Base-by-base conservation (phyloP, 2,329 filamentous ascomycete genomes). In the Trichoderma sp. region DNA sequence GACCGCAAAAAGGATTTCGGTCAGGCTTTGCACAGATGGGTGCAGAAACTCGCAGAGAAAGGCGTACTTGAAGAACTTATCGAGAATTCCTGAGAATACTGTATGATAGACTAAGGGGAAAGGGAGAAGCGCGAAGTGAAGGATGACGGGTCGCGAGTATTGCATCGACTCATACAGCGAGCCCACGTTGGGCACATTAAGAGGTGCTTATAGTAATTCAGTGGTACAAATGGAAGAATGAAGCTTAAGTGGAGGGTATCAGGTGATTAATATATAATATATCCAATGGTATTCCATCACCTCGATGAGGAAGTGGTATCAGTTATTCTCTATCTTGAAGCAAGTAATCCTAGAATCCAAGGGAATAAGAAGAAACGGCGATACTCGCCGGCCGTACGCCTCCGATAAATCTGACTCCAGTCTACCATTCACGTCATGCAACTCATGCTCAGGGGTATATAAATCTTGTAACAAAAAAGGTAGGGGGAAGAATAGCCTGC, bases 1-100 rank as follows among this genome's bases (percentile, higher is more conserved):
- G 87, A 88, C 33, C 86, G 91, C 3, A 88, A 89, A 79, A 88
- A 91, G 80, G 93, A 97, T 80, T 94, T 93, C 80, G 91, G 90
- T 0, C 90, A 91, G 1, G 90, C 91, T 0, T 87, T 96, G 27
- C 91, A 93, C 79, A 86, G 84, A 50, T 96, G 94, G 91, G 83
- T 95, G 62, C 88, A 89, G 77, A 90, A 89, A 77, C 87, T 97
- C 75, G 93, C 93, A 1, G 90, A 91, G 76, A 92, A 92, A 79
- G 91, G 90, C 1, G 84, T 90, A 2, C 82, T 97, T 74, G 84
- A 86, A 78, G 83, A 87, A 45, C 65, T 85, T 5, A 82, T 85
- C 12, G 80, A 79, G 16, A 76, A 77, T 31, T 78, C 65, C 29
- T 75, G 7, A 64, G 24, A 38, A 5, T 5, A 18, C 11, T 12